These are phyloP conservation scores for Lojkania enalia DNA, from an alignment of 2,329 filamentous ascomycete genomes.

Conservation along the genomic window DNA sequence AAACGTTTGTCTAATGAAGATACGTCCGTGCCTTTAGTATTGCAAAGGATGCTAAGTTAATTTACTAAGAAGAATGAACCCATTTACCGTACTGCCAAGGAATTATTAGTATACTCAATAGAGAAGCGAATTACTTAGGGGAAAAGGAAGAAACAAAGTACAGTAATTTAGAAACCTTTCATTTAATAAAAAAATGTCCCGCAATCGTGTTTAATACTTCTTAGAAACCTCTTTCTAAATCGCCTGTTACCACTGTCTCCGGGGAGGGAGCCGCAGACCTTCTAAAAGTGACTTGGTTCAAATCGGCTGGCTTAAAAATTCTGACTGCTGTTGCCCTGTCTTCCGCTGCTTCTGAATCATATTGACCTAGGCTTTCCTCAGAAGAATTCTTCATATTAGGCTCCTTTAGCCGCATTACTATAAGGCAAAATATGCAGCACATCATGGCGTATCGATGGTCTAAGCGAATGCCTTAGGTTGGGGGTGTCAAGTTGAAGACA, in stretches of 20 bases:
- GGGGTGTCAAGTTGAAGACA: slow-evolving; percentile 8
- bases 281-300: slow-evolving; percentile 4
- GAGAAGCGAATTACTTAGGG: background rate
- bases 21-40: background rate
- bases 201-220: slow-evolving; percentile 6
- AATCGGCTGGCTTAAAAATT: slow-evolving; percentile 7
- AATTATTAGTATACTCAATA: background rate
- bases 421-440: slow-evolving; percentile 7
- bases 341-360: slow-evolving; percentile 6
- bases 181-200: slow-evolving; percentile 4
- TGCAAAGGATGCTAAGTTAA: background rate
- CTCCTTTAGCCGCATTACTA: slow-evolving; percentile 8
- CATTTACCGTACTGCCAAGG: background rate
- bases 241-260: slow-evolving; percentile 6
- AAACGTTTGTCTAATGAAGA: background rate
- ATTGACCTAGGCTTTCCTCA: slow-evolving; percentile 7
- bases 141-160: too few relatives aligned
- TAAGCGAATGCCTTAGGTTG: slow-evolving; percentile 8
- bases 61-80: background rate
- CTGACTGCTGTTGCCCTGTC: slow-evolving; percentile 6
- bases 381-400: slow-evolving; percentile 6
- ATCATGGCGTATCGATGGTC: slow-evolving; percentile 5
- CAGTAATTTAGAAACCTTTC: slow-evolving; percentile 1
- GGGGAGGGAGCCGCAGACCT: slow-evolving; percentile 4
- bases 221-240: slow-evolving; percentile 7